Evolutionary conservation across 495 filamentous ascomycete species (phyloP).

Genomic region (Xylaria longipes): DNA sequence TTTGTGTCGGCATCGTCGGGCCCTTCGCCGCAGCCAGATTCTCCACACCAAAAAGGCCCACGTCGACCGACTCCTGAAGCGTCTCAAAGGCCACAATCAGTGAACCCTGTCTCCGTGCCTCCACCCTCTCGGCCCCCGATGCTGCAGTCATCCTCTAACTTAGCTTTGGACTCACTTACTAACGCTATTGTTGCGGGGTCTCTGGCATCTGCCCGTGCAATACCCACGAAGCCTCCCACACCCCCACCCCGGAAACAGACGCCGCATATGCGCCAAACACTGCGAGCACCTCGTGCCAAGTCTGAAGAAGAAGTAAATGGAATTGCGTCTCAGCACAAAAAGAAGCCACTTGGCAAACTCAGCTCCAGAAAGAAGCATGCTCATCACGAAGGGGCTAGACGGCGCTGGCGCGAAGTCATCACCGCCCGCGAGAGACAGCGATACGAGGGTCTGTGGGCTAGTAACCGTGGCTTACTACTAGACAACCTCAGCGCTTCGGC

Average conservation of each 20-base stretch:
- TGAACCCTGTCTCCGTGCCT: conserved; percentile 15
- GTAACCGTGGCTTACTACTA: conserved; percentile 77
- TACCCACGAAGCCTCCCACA: conserved; percentile 37
- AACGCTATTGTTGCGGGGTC: conserved; percentile 88
- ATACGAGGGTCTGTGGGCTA: conserved; percentile 98
- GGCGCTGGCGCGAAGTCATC: conserved; percentile 81
- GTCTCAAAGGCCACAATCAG: conserved; percentile 25
- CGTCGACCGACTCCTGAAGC: conserved; percentile 22
- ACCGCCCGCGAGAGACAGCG: conserved; percentile 80
- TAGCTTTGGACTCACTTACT: conserved; percentile 53
- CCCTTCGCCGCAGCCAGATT: conserved; percentile 39
- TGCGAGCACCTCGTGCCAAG: conserved; percentile 66
- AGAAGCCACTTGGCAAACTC: conserved; percentile 45
- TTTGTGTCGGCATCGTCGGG: conserved; percentile 57
- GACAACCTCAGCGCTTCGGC: neutral
- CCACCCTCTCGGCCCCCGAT: conserved; percentile 27
- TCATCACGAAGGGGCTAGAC: conserved; percentile 85
- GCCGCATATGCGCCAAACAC: conserved; percentile 70
- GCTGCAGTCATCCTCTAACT: conserved; percentile 29
- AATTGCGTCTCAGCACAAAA: conserved; percentile 51
- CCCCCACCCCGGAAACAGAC: conserved; percentile 40
- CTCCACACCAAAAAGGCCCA: conserved; percentile 34
- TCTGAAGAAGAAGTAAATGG: conserved; percentile 61
- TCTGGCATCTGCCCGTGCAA: conserved; percentile 69
- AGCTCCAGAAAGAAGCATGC: conserved; percentile 66